Conservation (phyloP, 306 rosid genomes). For the Bauhinia variegata region DNA sequence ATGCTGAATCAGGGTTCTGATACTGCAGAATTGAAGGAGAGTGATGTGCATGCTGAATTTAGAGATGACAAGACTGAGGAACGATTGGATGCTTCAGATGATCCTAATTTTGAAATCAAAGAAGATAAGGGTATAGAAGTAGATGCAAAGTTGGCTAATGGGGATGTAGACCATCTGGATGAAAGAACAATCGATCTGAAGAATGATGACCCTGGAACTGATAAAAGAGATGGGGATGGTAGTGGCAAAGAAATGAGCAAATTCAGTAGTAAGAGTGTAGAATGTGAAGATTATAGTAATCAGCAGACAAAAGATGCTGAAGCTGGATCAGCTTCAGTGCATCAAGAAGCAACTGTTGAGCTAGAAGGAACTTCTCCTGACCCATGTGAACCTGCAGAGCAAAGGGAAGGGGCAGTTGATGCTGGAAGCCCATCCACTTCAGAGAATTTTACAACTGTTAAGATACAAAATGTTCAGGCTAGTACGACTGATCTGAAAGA, state of each 20-base stretch:
- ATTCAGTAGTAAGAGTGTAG: constrained; percentile 20
- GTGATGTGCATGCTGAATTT: constrained; percentile 33
- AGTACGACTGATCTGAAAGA: constrained; percentile 31
- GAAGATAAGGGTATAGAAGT: constrained; percentile 38
- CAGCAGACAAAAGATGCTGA: constrained; percentile 32
- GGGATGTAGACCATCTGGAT: constrained; percentile 33
- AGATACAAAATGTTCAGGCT: constrained; percentile 37
- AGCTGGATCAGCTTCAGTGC: constrained; percentile 36
- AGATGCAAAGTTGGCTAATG: constrained; percentile 26
- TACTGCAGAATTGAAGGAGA: constrained; percentile 39
- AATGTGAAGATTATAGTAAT: constrained; percentile 34
- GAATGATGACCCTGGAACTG: constrained; percentile 26
- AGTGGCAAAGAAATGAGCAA: constrained; percentile 25
- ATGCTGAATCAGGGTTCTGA: constrained; percentile 35
- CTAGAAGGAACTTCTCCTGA: constrained; percentile 39
- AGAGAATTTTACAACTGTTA: constrained; percentile 38
- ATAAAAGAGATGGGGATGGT: constrained; percentile 29
- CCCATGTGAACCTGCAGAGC: constrained; percentile 27
- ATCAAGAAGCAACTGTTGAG: constrained; percentile 36
- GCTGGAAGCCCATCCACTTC: constrained; percentile 25
- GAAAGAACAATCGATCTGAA: constrained; percentile 35
- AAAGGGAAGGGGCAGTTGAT: constrained; percentile 22
- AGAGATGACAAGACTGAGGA: constrained; percentile 35
- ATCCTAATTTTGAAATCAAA: constrained; percentile 32
- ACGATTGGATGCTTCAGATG: constrained; percentile 34